Conservation (phyloP, 2,329 filamentous ascomycete genomes). For the Pyrenophora graminea region DNA sequence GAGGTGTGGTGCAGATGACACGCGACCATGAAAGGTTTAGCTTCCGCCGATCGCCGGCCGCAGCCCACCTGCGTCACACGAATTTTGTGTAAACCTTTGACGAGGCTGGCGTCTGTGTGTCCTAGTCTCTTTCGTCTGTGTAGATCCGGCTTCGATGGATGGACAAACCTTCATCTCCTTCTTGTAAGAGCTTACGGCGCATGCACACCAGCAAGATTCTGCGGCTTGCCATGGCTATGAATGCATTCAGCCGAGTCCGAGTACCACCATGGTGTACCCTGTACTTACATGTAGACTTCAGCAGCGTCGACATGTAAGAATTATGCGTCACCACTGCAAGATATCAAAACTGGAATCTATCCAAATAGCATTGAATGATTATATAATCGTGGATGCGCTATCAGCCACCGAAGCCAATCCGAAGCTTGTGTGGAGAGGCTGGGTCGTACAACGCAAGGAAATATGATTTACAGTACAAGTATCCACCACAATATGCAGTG, state of each 20-base stretch:
- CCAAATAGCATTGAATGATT: neutral
- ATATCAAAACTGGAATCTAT: neutral
- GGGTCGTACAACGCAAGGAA: constrained; percentile 11
- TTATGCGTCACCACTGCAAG: too few relatives aligned
- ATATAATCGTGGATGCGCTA: neutral
- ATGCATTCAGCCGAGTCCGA: too few relatives aligned
- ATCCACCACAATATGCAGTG: constrained; percentile 29
- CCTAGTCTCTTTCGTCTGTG: too few relatives aligned
- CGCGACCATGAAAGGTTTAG: constrained; percentile 8
- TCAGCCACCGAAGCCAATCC: neutral
- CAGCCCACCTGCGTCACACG: neutral
- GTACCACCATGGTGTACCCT: too few relatives aligned
- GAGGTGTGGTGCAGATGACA: neutral
- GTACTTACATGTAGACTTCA: too few relatives aligned
- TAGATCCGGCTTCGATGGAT: too few relatives aligned
- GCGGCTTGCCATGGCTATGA: too few relatives aligned
- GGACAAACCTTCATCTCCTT: too few relatives aligned
- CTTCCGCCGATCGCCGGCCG: constrained; percentile 8
- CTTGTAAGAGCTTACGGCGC: too few relatives aligned
- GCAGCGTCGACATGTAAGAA: too few relatives aligned
- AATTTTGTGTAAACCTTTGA: neutral
- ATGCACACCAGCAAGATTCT: too few relatives aligned
- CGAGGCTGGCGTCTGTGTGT: too few relatives aligned
- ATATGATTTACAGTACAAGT: constrained; percentile 24
- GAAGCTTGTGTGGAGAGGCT: neutral